Conservation (phyloP, 2,329 filamentous ascomycete genomes). For the Fusarium sp. region DNA sequence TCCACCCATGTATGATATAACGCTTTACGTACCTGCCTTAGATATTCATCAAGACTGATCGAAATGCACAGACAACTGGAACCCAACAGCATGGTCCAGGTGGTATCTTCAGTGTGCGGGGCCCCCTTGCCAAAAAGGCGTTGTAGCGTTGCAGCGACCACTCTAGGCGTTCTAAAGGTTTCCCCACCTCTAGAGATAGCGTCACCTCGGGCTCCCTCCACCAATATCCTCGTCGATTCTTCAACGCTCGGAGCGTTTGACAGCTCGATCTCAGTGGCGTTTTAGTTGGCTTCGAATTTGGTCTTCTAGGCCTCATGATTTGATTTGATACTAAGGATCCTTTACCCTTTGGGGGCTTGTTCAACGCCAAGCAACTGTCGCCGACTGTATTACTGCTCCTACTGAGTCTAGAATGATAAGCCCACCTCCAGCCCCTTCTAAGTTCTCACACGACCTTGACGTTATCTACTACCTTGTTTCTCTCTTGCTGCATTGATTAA, state of each 20-base stretch:
- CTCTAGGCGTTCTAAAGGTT: neutral
- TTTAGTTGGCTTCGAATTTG: slow-evolving; percentile 13
- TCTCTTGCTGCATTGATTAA: slow-evolving; percentile 12
- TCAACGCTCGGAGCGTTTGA: slow-evolving; percentile 37
- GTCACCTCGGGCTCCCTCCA: slow-evolving; percentile 22
- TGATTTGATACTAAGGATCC: slow-evolving; percentile 8
- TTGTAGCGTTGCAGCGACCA: slow-evolving; percentile 16
- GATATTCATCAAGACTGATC: neutral
- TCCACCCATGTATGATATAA: neutral
- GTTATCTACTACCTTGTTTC: slow-evolving; percentile 11
- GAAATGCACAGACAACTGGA: neutral
- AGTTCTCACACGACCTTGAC: slow-evolving; percentile 24
- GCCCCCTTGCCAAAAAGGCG: slow-evolving; percentile 19
- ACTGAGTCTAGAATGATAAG: slow-evolving; percentile 37
- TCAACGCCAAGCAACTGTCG: slow-evolving; percentile 38
- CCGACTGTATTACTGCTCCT: slow-evolving; percentile 15
- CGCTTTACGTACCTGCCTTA: neutral
- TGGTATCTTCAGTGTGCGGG: slow-evolving; percentile 23
- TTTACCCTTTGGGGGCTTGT: slow-evolving; percentile 11
- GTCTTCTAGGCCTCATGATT: neutral
- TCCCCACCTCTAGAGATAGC: slow-evolving; percentile 30
- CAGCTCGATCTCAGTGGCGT: slow-evolving; percentile 34
- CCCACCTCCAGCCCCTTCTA: slow-evolving; percentile 41
- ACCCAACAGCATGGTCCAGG: slow-evolving; percentile 26
- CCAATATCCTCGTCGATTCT: slow-evolving; percentile 20